Evolutionary conservation across 805 yeast genomes (phyloP).

Genomic region (Scheffersomyces coipomensis): DNA sequence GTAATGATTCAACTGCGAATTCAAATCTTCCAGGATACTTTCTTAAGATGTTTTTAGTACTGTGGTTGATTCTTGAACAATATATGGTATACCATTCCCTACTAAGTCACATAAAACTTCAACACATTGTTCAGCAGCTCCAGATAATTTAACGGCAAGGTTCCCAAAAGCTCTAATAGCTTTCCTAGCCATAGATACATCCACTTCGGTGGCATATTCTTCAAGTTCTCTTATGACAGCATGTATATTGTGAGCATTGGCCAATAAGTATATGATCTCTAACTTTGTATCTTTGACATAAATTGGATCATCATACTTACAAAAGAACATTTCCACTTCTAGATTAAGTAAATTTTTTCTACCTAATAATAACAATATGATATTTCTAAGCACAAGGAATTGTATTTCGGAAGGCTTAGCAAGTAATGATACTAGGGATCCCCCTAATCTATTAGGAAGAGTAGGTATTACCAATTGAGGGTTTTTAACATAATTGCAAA

Average conservation of each 20-base stretch:
- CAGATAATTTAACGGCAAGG: conserved; percentile 71
- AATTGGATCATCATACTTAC: conserved; percentile 80
- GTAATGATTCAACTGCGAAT: conserved; percentile 24
- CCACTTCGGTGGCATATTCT: conserved; percentile 86
- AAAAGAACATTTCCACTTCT: conserved; percentile 79
- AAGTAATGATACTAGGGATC: conserved; percentile 65
- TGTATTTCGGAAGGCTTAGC: conserved; percentile 81
- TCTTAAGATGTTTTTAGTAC: conserved; percentile 77
- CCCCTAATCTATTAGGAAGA: conserved; percentile 59
- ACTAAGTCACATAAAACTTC: conserved; percentile 57
- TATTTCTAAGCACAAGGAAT: conserved; percentile 77
- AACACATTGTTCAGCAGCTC: conserved; percentile 63
- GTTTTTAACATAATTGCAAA: conserved; percentile 65
- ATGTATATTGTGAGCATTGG: conserved; percentile 59
- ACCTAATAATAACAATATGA: conserved; percentile 68
- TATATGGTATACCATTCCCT: conserved; percentile 64
- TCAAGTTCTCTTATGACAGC: conserved; percentile 71
- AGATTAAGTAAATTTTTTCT: conserved; percentile 57
- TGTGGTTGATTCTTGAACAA: conserved; percentile 76
- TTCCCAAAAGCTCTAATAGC: conserved; percentile 90
- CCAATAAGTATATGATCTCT: conserved; percentile 79
- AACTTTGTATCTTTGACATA: conserved; percentile 88
- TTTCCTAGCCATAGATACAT: conserved; percentile 80
- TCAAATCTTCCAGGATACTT: conserved; percentile 64
- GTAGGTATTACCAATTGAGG: conserved; percentile 56